Evolutionary conservation across 2,329 filamentous ascomycete genomes (phyloP).

Genomic region (Orbilia javanica): DNA sequence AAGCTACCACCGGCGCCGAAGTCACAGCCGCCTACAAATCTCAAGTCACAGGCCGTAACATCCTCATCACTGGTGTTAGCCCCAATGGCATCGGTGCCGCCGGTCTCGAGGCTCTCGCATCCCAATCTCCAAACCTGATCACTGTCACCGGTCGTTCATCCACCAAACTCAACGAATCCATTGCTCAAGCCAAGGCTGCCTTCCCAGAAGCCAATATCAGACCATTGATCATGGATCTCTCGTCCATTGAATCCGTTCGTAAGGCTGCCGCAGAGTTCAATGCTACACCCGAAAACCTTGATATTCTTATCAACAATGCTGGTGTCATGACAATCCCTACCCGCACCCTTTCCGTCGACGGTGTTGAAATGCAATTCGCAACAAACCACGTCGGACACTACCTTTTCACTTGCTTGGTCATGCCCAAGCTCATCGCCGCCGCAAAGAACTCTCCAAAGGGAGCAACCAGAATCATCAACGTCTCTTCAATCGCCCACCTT

Average conservation of each 20-base stretch:
- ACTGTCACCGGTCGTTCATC: conserved; percentile 68
- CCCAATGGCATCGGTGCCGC: conserved; percentile 65
- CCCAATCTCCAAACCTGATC: conserved; percentile 66
- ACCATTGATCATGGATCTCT: conserved; percentile 65
- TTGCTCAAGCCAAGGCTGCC: conserved; percentile 64
- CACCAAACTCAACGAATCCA: conserved; percentile 65
- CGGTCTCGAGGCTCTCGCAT: conserved; percentile 65
- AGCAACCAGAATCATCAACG: conserved; percentile 65
- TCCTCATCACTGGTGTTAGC: conserved; percentile 67
- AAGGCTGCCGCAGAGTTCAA: conserved; percentile 65
- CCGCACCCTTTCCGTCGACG: conserved; percentile 63
- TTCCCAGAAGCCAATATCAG: conserved; percentile 64
- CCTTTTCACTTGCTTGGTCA: conserved; percentile 65
- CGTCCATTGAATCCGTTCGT: conserved; percentile 66
- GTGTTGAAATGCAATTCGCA: conserved; percentile 65
- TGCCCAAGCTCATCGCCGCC: conserved; percentile 61
- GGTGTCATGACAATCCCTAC: conserved; percentile 63
- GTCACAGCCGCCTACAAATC: conserved; percentile 30
- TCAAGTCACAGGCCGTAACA: conserved; percentile 50
- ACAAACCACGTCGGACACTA: conserved; percentile 66
- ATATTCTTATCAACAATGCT: conserved; percentile 67
- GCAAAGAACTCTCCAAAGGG: conserved; percentile 45
- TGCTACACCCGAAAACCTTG: conserved; percentile 64
- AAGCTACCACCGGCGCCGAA: conserved; percentile 29
- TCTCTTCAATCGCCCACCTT: conserved; percentile 67